These are phyloP conservation scores for Naganishia albida DNA, from an alignment of 1,284 basidiomycete species.

Conservation along the genomic window DNA sequence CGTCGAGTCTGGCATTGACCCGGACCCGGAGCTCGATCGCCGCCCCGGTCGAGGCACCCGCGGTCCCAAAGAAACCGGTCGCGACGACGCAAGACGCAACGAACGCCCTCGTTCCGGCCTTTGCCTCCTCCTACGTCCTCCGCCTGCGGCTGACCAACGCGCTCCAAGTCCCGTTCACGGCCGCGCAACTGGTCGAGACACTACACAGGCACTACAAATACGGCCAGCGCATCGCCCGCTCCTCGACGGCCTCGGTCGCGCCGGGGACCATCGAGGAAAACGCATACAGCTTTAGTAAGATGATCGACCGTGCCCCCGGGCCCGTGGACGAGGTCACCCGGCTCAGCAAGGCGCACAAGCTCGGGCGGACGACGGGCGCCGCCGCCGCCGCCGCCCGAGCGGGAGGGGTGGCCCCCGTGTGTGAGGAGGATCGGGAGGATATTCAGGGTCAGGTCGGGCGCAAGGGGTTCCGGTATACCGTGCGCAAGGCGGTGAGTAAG, in stretches of 20 bases:
- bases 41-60: neutral
- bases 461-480: constrained; percentile 23
- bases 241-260: neutral
- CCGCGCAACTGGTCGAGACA: constrained; percentile 20
- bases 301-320: constrained; percentile 21
- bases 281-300: constrained; percentile 10
- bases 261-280: constrained; percentile 23
- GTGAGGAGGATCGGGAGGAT: constrained; percentile 6
- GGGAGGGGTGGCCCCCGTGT: neutral
- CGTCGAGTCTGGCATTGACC: constrained; percentile 7
- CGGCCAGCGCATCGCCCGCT: constrained; percentile 15
- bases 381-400: neutral
- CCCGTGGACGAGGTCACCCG: constrained; percentile 14
- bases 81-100: constrained; percentile 11
- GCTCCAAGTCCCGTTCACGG: constrained; percentile 9
- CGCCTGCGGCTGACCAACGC: constrained; percentile 13
- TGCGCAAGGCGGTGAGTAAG: constrained; percentile 28
- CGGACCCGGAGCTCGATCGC: constrained; percentile 11
- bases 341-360: constrained; percentile 27
- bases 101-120: constrained; percentile 13
- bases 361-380: constrained; percentile 1
- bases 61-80: constrained; percentile 2
- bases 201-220: constrained; percentile 25
- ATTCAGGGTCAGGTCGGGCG: constrained; percentile 21
- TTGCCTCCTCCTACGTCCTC: constrained; percentile 7